Conservation (phyloP, 345 rosid species). For the Eucalyptus globulus region DNA sequence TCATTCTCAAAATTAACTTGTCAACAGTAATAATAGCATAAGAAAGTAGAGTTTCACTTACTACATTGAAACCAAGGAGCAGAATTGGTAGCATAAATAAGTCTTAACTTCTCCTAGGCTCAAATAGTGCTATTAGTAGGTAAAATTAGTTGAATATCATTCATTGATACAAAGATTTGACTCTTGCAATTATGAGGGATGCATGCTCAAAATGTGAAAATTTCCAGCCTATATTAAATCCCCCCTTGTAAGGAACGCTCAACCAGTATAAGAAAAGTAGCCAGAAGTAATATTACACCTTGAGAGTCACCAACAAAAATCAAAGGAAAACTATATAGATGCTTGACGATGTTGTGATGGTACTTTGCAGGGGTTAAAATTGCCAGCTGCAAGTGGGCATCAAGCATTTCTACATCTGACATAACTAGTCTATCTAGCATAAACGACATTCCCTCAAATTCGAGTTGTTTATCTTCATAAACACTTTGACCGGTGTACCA, state of each 20-base stretch:
- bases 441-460: too few relatives aligned
- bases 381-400: too few relatives aligned
- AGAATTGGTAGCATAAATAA: neutral
- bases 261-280: too few relatives aligned
- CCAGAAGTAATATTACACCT: too few relatives aligned
- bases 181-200: neutral
- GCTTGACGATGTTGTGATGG: fast-evolving
- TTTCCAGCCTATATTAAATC: too few relatives aligned
- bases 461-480: too few relatives aligned
- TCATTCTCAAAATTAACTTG: neutral
- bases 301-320: too few relatives aligned
- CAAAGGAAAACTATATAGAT: too few relatives aligned
- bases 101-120: neutral
- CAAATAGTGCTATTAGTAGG: neutral
- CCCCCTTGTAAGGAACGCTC: fast-evolving
- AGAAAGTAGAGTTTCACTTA: neutral
- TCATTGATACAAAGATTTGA: neutral
- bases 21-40: neutral
- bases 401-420: too few relatives aligned
- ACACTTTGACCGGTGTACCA: too few relatives aligned
- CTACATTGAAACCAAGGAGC: neutral
- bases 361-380: too few relatives aligned
- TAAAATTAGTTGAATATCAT: neutral
- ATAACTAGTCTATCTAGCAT: too few relatives aligned
- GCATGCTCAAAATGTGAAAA: neutral